A percentile compares a stretch with the other conserved stretches of the same genome.
phyloP scores from a whole-genome alignment of 305 asterid genomes.

The Fraxinus dipetala region DNA sequence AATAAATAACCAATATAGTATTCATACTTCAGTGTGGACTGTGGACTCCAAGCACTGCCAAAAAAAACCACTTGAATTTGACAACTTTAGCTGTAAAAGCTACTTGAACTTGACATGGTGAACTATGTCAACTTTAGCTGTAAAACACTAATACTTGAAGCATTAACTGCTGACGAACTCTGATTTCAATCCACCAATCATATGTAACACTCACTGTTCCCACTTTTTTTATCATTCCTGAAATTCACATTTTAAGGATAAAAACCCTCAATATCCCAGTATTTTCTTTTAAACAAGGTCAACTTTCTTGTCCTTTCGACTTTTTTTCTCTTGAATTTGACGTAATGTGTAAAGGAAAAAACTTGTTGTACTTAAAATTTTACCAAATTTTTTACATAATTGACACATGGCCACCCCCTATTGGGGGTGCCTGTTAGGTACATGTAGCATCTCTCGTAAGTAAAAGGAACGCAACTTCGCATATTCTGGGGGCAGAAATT shows the following conservation, averaged over 20 bases:
- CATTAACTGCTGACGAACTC: neutral
- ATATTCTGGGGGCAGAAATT: neutral
- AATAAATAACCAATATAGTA: neutral
- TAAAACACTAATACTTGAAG: neutral
- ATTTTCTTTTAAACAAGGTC: neutral
- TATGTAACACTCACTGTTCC: neutral
- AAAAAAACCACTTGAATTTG: neutral
- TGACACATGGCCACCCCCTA: no score
- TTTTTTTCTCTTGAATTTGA: neutral
- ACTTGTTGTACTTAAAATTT: no score
- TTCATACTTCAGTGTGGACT: slow-evolving; percentile 8
- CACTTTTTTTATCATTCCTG: neutral
- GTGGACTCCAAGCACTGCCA: slow-evolving; percentile 11
- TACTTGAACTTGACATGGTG: no score
- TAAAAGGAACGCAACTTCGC: neutral
- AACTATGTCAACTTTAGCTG: no score
- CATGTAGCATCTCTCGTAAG: neutral
- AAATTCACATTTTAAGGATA: neutral
- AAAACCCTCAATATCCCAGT: neutral
- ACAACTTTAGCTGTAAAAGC: neutral
- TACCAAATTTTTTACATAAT: no score
- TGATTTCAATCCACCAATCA: slow-evolving; percentile 4
- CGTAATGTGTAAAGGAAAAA: neutral
- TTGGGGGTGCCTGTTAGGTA: no score
- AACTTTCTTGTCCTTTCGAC: neutral